Evolutionary conservation across 2,329 filamentous ascomycete genomes (phyloP).

Genomic region (Eutypella sp.): DNA sequence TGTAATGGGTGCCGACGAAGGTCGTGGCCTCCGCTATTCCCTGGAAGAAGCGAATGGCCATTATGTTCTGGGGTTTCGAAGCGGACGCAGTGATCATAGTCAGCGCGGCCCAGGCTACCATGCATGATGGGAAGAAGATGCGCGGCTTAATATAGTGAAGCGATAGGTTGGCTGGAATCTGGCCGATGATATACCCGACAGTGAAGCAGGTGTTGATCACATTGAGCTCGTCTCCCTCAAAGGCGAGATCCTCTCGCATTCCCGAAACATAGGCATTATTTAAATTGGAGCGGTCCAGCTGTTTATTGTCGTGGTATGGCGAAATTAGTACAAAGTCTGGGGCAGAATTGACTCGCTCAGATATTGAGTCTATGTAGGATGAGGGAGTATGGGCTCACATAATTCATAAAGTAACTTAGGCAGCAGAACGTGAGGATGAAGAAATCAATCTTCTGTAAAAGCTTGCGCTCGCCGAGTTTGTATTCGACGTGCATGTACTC

Average conservation of each 20-base stretch:
- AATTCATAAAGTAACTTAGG: constrained; percentile 51
- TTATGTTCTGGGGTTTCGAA: constrained; percentile 48
- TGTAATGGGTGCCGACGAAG: constrained; percentile 55
- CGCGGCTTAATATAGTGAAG: constrained; percentile 59
- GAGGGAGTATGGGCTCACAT: constrained; percentile 30
- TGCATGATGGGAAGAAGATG: constrained; percentile 60
- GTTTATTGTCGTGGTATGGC: too few species aligned
- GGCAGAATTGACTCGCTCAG: too few species aligned
- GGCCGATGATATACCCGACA: constrained; percentile 45
- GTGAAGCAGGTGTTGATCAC: constrained; percentile 49
- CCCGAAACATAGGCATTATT: constrained; percentile 51
- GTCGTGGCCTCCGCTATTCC: constrained; percentile 52
- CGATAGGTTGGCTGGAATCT: constrained; percentile 57
- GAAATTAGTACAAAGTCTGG: neutral
- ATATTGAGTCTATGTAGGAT: too few species aligned
- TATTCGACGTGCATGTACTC: constrained; percentile 26
- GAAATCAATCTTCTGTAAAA: constrained; percentile 57
- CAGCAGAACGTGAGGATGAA: constrained; percentile 63
- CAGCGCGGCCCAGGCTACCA: constrained; percentile 58
- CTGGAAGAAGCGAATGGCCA: constrained; percentile 54
- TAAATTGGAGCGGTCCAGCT: constrained; percentile 47
- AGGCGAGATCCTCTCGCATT: constrained; percentile 46
- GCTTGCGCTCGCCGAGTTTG: constrained; percentile 32
- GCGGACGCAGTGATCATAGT: constrained; percentile 57
- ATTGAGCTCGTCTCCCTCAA: constrained; percentile 45